A percentile compares a stretch with the other conserved stretches of the same genome.
Conservation (phyloP, 192 early-diverging fungal genomes). For the Backusella circina region DNA sequence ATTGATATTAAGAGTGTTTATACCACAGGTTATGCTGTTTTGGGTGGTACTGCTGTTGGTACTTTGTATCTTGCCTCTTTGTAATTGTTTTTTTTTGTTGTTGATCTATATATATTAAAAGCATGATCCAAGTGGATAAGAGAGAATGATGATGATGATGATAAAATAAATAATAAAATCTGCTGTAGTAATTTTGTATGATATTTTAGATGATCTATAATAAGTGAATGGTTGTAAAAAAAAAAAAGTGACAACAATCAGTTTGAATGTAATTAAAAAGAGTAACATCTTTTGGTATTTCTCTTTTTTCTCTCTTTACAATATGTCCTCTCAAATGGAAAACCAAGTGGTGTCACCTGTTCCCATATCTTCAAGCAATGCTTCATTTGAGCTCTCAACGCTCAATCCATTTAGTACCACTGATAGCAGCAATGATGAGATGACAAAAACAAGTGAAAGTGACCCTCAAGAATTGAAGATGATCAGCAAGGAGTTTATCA, state of each 20-base stretch:
- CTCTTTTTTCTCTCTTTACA: not conserved
- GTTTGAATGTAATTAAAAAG: not conserved
- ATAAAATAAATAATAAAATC: not conserved
- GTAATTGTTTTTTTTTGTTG: no score
- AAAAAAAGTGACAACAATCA: no score
- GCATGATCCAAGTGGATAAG: not conserved
- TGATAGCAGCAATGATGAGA: not conserved
- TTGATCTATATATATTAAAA: no score
- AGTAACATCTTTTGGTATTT: not conserved
- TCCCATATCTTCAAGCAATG: not conserved
- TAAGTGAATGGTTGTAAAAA: no score
- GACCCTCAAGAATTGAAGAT: not conserved
- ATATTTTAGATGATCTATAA: no score
- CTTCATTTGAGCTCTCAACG: not conserved
- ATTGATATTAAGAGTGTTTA: conserved; percentile 81
- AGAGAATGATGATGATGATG: not conserved
- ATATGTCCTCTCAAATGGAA: not conserved
- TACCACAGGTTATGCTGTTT: conserved; percentile 72
- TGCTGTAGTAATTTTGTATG: not conserved
- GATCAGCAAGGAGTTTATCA: not conserved
- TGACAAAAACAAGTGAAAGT: not conserved
- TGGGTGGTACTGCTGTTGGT: conserved; percentile 41
- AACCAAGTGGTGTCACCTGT: not conserved
- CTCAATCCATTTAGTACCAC: not conserved
- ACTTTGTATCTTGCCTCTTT: conserved; percentile 30